These are phyloP conservation scores for Copromyces sp. DNA, from an alignment of 495 filamentous ascomycete species.

Conservation along the genomic window DNA sequence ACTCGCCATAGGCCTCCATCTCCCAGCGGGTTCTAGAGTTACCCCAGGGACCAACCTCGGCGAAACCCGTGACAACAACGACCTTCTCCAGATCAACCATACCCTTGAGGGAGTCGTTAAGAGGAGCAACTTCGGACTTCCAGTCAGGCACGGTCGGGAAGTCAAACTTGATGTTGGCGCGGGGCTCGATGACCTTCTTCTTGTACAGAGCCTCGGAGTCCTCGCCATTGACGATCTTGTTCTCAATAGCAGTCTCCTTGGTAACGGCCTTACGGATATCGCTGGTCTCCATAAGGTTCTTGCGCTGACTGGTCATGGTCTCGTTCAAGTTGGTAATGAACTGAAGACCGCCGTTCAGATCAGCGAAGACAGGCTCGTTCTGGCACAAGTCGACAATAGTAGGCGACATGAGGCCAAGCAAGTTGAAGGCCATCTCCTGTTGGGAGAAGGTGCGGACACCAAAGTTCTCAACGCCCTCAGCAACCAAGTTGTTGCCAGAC, in stretches of 20 bases:
- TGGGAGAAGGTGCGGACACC: slow-evolving; percentile 98
- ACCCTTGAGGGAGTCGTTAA: slow-evolving; percentile 78
- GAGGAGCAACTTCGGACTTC: slow-evolving; percentile 80
- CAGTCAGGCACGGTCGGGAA: slow-evolving; percentile 87
- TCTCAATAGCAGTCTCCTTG: slow-evolving; percentile 92
- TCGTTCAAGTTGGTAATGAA: slow-evolving; percentile 97
- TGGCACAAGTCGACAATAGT: slow-evolving; percentile 93
- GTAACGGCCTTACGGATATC: slow-evolving; percentile 89
- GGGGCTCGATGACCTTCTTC: slow-evolving; percentile 82
- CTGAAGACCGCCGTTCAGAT: slow-evolving; percentile 94
- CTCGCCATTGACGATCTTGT: slow-evolving; percentile 95
- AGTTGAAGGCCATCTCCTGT: slow-evolving; percentile 98
- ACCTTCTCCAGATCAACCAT: slow-evolving; percentile 99
- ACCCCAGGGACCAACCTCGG: slow-evolving; percentile 95
- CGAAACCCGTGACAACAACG: slow-evolving; percentile 92
- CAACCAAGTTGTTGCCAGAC: slow-evolving; percentile 96
- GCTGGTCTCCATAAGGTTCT: slow-evolving; percentile 85
- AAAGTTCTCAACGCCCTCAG: slow-evolving; percentile 90
- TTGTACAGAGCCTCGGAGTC: slow-evolving; percentile 86
- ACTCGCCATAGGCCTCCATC: slow-evolving; percentile 95
- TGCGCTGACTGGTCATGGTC: slow-evolving; percentile 79
- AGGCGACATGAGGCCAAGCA: slow-evolving; percentile 92
- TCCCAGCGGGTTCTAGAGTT: slow-evolving; percentile 97
- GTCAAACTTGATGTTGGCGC: slow-evolving; percentile 94
- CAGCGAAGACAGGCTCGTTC: slow-evolving; percentile 87